Evolutionary conservation across 2,329 filamentous ascomycete genomes (phyloP).

Genomic region (Ophiocordyceps sinensis): DNA sequence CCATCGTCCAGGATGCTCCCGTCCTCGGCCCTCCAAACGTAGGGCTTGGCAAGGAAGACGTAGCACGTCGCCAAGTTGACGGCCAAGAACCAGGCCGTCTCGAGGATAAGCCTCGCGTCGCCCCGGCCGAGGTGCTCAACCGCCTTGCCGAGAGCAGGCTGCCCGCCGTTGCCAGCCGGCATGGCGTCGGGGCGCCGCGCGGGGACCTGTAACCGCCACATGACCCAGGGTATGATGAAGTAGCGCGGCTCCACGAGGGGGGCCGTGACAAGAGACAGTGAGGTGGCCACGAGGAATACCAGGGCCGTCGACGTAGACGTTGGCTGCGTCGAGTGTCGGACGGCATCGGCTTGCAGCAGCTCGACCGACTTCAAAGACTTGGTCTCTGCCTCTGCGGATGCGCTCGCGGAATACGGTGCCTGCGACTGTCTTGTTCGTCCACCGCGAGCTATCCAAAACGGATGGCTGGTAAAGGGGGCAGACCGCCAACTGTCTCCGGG

Average conservation of each 20-base stretch:
- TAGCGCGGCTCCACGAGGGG: slow-evolving; percentile 92
- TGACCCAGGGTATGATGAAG: slow-evolving; percentile 88
- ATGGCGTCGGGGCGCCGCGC: slow-evolving; percentile 17
- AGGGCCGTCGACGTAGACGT: slow-evolving; percentile 36
- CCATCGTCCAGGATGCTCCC: slow-evolving; percentile 39
- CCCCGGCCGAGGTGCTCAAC: slow-evolving; percentile 8
- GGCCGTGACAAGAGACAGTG: slow-evolving; percentile 70
- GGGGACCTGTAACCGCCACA: slow-evolving; percentile 76
- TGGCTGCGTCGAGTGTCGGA: slow-evolving; percentile 13
- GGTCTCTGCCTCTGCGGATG: neutral
- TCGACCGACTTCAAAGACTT: slow-evolving; percentile 1
- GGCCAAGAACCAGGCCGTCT: slow-evolving; percentile 54
- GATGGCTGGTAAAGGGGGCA: too few species aligned
- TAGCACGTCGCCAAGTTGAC: slow-evolving; percentile 56
- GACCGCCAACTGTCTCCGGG: too few species aligned
- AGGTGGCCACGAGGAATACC: slow-evolving; percentile 51
- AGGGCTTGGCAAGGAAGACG: slow-evolving; percentile 55
- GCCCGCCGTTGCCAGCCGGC: neutral
- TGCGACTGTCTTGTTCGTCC: slow-evolving; percentile 1
- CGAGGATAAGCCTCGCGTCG: slow-evolving; percentile 36
- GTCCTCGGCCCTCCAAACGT: slow-evolving; percentile 45
- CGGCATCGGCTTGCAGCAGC: slow-evolving; percentile 8
- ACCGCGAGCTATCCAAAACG: neutral
- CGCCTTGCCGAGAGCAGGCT: neutral
- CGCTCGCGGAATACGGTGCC: neutral